Evolutionary conservation across 192 early-diverging fungal genomes (phyloP), one percentile per base, ranked within the genome.

Genomic region (Podila minutissima): DNA sequence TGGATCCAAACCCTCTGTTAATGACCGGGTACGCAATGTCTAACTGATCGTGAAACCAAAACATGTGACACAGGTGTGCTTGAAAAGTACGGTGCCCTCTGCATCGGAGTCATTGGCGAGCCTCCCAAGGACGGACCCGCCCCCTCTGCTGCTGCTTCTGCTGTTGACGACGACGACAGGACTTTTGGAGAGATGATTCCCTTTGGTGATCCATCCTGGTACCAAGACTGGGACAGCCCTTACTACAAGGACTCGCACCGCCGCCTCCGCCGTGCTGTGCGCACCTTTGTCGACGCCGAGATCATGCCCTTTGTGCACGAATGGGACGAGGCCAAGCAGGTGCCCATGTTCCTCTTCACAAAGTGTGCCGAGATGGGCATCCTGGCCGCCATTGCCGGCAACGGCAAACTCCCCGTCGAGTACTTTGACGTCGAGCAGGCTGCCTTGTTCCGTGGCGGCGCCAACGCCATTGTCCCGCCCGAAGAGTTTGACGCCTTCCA

Each of bases 221-320:
- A 88, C 71, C 86, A 83, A 58, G 74, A 91, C 59, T 91, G 83
- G 82, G 73, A 75, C 46, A 90, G 87, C 58, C 94, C 94, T 13
- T 96, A 92, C 88, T 96, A 96, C 89, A 93, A 92, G 31, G 91
- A 94, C 17, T 83, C 86, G 10, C 95, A 96, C 83, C 83, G 91
- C 58, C 70, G 85, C 15, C 38, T 94, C 9, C 88, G 94, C 28
- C 87, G 86, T 32, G 84, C 62, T 49, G 84, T 94, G 46, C 88
- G 94, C 60, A 69, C 64, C 15, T 96, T 93, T 84, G 93, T 94
- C 33, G 93, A 95, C 49, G 88, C 86, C 58, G 93, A 96, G 71
- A 86, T 95, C 50, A 95, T 91, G 85, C 92, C 93, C 15, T 89
- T 82, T 74, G 89, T 89, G 75, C 89, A 87, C 76, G 93, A 93